These are phyloP conservation scores for Plasmodium gonderi DNA, from an alignment of 169 alveolate genomes.

Conservation along the genomic window DNA sequence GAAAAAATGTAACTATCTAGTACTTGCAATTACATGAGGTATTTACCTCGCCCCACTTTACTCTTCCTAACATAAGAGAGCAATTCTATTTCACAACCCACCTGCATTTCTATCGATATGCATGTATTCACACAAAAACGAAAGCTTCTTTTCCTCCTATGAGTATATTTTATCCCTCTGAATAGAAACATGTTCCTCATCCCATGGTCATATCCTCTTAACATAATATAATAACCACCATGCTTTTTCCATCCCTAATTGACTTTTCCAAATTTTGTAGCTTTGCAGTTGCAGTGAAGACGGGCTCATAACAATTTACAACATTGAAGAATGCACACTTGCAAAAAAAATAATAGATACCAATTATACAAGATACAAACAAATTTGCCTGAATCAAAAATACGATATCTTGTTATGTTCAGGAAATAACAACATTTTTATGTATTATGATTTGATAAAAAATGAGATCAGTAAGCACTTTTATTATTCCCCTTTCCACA, in stretches of 20 bases:
- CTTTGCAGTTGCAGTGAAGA: conserved; percentile 64
- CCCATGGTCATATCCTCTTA: too few species aligned
- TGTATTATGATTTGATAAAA: conserved; percentile 67
- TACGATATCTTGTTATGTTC: conserved; percentile 53
- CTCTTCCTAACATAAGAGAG: too few species aligned
- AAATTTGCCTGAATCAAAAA: conserved; percentile 40
- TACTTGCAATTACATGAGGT: too few species aligned
- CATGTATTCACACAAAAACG: background rate
- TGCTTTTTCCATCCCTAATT: background rate
- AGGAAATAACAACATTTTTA: conserved; percentile 65
- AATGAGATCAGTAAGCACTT: conserved; percentile 33
- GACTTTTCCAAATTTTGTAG: background rate
- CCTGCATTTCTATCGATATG: too few species aligned
- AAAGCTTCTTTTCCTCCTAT: background rate
- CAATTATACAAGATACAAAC: conserved; percentile 48
- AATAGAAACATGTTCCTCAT: background rate
- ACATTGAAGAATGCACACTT: conserved; percentile 13
- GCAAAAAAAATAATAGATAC: conserved; percentile 39
- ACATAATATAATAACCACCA: too few species aligned
- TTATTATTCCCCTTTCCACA: conserved; percentile 69
- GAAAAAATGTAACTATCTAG: conserved; percentile 23
- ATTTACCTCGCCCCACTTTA: too few species aligned
- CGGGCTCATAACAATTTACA: conserved; percentile 45
- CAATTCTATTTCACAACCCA: too few species aligned
- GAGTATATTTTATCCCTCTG: background rate